Conservation (phyloP, 805 yeast species). For the Vanderwaltozyma polyspora region DNA sequence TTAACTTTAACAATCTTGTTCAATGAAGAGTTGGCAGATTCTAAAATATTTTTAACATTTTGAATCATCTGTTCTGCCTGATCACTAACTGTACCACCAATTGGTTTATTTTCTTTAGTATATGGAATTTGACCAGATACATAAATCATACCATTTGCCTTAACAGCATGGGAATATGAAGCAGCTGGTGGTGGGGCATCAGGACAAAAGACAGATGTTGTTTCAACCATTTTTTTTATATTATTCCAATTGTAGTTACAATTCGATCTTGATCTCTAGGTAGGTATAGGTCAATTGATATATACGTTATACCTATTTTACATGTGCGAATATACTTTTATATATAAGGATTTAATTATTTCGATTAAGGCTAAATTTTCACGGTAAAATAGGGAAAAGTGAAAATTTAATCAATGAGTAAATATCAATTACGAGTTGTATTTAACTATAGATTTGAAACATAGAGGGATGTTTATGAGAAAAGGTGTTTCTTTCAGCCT, state of each 20-base stretch:
- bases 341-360: background rate
- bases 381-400: too few species aligned
- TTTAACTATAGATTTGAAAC: background rate
- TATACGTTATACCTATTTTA: too few species aligned
- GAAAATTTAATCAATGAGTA: too few species aligned
- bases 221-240: background rate
- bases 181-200: constrained; percentile 93
- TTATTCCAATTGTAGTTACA: too few species aligned
- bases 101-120: constrained; percentile 67
- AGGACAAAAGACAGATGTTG: background rate
- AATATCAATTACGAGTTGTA: too few species aligned
- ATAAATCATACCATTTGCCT: constrained; percentile 74
- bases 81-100: constrained; percentile 62
- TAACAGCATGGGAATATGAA: constrained; percentile 88
- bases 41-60: constrained; percentile 58
- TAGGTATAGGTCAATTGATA: too few species aligned
- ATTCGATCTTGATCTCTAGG: too few species aligned
- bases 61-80: constrained; percentile 63
- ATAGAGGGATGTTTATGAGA: background rate
- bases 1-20: constrained; percentile 76
- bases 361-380: too few species aligned
- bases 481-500: background rate
- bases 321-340: too few species aligned
- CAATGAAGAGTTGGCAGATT: constrained; percentile 73
- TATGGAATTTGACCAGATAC: constrained; percentile 92